Evolutionary conservation across 169 alveolate species (phyloP), one percentile per base, ranked within the genome.

Genomic region (Plasmodium gallinaceum): DNA sequence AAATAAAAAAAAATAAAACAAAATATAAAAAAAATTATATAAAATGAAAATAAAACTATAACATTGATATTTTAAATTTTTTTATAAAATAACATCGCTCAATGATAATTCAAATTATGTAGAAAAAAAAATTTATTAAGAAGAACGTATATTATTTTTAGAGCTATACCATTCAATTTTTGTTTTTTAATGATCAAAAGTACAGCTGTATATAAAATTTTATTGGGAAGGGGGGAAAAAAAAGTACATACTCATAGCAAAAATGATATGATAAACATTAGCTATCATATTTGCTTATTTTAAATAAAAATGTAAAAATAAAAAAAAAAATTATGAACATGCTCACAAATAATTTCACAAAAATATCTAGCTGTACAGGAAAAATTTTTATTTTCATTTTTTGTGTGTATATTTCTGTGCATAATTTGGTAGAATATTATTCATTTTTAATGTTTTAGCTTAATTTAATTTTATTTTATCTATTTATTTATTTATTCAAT

Each of bases 151-250:
- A 57, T 57, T 39, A 64, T 64, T 45, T 62, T 74, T 58, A 74
- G 88, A 74, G 88, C 88, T 58, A 12, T 46, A 20, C 22, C 46
- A 32, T 6, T 52, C 24, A 12, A 10, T 72, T 60, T 60, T 72
- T 5, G 24, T 39, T 64, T 76, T 68, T 64, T 42, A 60, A 52
- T 76, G 73, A 57, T 76, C 89, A 76, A 48, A 45, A 20, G 89
- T 76, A 64, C 78, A 76, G 75, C 37, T 54, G 54, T 9, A 46
- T 20, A 45, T 26, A 64, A 48, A 70, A 16, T 54, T 51, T 18
- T 58, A 18, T 57, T 57, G 42, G 22, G 10, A 24, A 73, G 7
- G 74, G 88, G 37, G 42, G 42, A 68, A 68, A 45, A 68, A 68
- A 68, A 68, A 43, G 62, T 43, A 68, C 76, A 68, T 42, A 24